phyloP scores from a whole-genome alignment of 306 rosid genomes.

The Medicago truncatula region DNA sequence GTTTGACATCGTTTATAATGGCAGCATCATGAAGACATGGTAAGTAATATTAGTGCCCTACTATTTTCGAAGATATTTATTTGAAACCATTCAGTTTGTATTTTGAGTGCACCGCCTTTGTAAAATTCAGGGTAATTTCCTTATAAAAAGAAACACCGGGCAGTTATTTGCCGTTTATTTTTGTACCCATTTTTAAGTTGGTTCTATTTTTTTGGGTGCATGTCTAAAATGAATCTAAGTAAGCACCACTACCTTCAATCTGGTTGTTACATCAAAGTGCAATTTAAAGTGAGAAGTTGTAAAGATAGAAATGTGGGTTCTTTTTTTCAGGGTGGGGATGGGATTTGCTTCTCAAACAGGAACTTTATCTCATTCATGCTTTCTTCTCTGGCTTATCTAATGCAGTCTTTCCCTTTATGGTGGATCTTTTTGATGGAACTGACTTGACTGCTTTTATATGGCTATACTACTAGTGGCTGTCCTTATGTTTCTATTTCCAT shows the following conservation, averaged over 20 bases:
- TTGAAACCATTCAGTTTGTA: constrained; percentile 24
- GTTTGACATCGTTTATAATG: constrained; percentile 7
- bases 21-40: background rate
- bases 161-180: background rate
- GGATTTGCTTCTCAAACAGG: constrained; percentile 17
- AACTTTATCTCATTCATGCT: constrained; percentile 31
- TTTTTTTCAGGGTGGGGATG: background rate
- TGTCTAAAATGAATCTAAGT: constrained; percentile 16
- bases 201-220: background rate
- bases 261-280: background rate
- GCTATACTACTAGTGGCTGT: constrained; percentile 21
- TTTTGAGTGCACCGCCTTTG: constrained; percentile 25
- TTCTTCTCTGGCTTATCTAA: constrained; percentile 18
- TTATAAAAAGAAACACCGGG: background rate
- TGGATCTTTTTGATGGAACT: constrained; percentile 2
- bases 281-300: background rate
- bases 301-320: background rate
- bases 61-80: constrained; percentile 17
- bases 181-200: background rate
- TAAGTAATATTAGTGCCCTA: background rate
- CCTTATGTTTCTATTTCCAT: constrained; percentile 38
- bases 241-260: constrained; percentile 21
- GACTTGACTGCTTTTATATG: constrained; percentile 7
- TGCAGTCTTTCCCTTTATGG: constrained; percentile 1
- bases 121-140: constrained; percentile 1